phyloP scores from a whole-genome alignment of 1,284 basidiomycete genomes.

The Tilletia caries region DNA sequence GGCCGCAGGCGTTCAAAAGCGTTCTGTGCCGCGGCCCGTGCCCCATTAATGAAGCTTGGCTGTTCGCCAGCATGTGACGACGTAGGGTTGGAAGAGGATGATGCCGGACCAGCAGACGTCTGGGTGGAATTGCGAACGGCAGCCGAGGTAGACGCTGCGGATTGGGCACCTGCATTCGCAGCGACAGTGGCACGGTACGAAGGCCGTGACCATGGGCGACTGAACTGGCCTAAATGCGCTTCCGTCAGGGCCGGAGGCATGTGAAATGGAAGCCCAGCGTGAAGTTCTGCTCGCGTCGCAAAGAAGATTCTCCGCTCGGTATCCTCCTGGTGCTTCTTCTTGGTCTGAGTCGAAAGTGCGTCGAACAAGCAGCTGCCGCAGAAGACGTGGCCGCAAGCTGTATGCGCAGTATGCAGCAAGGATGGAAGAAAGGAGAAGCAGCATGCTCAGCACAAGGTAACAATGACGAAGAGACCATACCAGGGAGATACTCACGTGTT shows the following conservation, averaged over 20 bases:
- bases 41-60: neutral
- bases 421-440: constrained; percentile 21
- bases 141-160: neutral
- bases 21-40: constrained; percentile 3
- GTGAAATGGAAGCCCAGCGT: neutral
- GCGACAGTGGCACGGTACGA: no score
- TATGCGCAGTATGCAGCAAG: no score
- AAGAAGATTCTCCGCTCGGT: constrained; percentile 14
- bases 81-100: no score
- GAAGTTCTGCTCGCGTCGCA: neutral
- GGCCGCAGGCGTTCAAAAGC: neutral
- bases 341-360: constrained; percentile 34
- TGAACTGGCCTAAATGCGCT: neutral
- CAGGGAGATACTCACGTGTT: constrained; percentile 12
- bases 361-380: constrained; percentile 46
- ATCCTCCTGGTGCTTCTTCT: constrained; percentile 30
- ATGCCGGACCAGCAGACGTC: no score
- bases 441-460: constrained; percentile 14
- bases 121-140: neutral
- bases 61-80: neutral
- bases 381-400: constrained; percentile 48
- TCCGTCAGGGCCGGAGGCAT: neutral
- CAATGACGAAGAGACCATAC: constrained; percentile 43
- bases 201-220: no score
- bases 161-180: neutral